These are phyloP conservation scores for Boletus patriciae DNA, from an alignment of 768 basidiomycete species.

Conservation along the genomic window DNA sequence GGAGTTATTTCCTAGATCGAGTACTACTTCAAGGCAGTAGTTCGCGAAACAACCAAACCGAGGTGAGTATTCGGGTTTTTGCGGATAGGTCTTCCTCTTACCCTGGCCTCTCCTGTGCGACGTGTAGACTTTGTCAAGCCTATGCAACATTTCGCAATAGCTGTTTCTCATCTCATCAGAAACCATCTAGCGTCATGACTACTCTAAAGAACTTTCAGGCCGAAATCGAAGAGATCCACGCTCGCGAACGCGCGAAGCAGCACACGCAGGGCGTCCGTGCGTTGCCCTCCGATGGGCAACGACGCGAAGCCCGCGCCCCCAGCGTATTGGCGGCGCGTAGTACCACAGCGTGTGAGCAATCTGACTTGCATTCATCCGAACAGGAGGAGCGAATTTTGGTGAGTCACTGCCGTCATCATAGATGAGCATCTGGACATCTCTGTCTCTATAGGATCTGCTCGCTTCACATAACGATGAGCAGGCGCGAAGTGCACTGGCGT, in stretches of 20 bases:
- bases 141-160: conserved; percentile 15
- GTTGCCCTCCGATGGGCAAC: conserved; percentile 34
- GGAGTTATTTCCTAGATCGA: background rate
- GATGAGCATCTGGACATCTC: background rate
- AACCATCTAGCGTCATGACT: conserved; percentile 25
- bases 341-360: background rate
- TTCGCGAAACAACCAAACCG: background rate
- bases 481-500: conserved; percentile 65
- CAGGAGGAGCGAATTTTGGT: conserved; percentile 21
- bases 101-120: background rate
- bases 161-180: background rate
- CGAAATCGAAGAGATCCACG: conserved; percentile 76
- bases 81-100: background rate
- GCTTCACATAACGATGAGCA: conserved; percentile 44
- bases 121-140: conserved; percentile 4
- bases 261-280: conserved; percentile 34
- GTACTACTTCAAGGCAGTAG: background rate
- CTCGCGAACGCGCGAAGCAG: conserved; percentile 65
- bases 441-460: conserved; percentile 41
- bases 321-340: background rate
- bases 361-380: conserved; percentile 9
- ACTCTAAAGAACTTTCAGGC: conserved; percentile 48
- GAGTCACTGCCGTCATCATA: background rate
- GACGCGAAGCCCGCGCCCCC: conserved; percentile 45
- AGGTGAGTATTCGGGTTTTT: conserved; percentile 1